phyloP scores from a whole-genome alignment of 257 asterid species.

The Nicotiana knightiana region DNA sequence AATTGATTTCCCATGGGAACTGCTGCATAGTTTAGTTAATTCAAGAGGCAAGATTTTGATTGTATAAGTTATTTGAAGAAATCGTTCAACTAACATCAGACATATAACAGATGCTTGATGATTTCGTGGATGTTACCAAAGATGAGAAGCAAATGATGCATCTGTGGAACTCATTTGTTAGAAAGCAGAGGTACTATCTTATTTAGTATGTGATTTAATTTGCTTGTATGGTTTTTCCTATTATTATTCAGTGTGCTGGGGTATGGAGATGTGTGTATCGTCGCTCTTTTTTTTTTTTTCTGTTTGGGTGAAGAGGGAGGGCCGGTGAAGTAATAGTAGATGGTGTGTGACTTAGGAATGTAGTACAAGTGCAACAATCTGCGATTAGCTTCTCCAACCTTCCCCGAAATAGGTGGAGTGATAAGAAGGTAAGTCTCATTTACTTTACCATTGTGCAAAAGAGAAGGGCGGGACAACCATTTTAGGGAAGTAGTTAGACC shows the following conservation, averaged over 20 bases:
- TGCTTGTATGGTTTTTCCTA: not conserved
- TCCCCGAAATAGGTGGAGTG: not conserved
- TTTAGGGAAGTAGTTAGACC: not conserved
- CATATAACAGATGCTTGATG: constrained; percentile 88
- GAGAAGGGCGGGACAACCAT: not conserved
- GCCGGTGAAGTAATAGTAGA: not conserved
- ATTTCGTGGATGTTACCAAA: constrained; percentile 91
- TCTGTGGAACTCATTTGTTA: constrained; percentile 96
- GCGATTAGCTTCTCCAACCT: not conserved
- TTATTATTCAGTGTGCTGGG: constrained; percentile 9
- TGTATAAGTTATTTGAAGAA: not conserved
- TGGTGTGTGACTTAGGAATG: not conserved
- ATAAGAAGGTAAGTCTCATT: not conserved
- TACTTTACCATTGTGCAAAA: not conserved
- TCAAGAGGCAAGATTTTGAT: constrained; percentile 1
- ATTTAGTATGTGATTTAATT: not conserved
- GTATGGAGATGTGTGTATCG: not conserved
- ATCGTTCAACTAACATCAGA: not conserved
- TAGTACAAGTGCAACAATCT: not conserved
- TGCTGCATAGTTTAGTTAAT: not conserved
- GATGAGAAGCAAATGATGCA: constrained; percentile 96
- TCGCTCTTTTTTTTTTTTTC: not conserved
- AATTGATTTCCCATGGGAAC: not conserved
- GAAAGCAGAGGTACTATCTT: constrained; percentile 77
- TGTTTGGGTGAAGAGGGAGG: not conserved